Evolutionary conservation across 441 rosid genomes (phyloP), one percentile per base, ranked within the genome.

Genomic region (Bruguiera hainesii): DNA sequence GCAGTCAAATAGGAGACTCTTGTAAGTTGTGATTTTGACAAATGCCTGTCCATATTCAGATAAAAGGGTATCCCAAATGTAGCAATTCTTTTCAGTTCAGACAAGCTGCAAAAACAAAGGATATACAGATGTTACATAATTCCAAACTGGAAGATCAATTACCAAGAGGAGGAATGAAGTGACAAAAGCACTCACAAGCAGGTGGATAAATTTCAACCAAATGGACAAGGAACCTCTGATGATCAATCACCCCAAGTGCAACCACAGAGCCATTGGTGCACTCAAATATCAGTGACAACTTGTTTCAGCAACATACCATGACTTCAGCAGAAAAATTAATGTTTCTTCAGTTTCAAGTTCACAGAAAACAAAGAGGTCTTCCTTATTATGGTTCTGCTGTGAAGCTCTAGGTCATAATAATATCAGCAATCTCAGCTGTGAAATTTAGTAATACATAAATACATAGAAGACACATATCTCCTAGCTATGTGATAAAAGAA

Each of bases 341-440:
- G 58, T 31, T 20, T 3, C 6, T 67, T 21, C 20, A 21, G 21
- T 15, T 16, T n/a, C 20, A 59, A 19, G 26, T 58, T 4, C 1
- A 3, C 39, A 23, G 4, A 20, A 5, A 68, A 29, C 56, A 53
- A 39, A 18, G 37, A 49, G 57, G 28, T 13, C 69, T 37, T 19
- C 2, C 64, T 49, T 21, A 33, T 49, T 31, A 39, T 8, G 8
- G 49, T 35, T 56, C 63, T 30, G 20, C 52, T 16, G 50, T 19
- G 50, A 37, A 61, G 25, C 57, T 9, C 33, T 20, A 59, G 57
- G 48, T 56, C 61, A 51, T 60, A 62, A 59, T 42, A 50, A 71
- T 50, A 25, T 26, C 50, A 23, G 28, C 19, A 63, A 70, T 31
- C 49, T 46, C 29, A 33, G 35, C 52, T 48, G 23, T 5, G 35